Conservation (phyloP, 306 rosid species). For the Castanea mollissima region DNA sequence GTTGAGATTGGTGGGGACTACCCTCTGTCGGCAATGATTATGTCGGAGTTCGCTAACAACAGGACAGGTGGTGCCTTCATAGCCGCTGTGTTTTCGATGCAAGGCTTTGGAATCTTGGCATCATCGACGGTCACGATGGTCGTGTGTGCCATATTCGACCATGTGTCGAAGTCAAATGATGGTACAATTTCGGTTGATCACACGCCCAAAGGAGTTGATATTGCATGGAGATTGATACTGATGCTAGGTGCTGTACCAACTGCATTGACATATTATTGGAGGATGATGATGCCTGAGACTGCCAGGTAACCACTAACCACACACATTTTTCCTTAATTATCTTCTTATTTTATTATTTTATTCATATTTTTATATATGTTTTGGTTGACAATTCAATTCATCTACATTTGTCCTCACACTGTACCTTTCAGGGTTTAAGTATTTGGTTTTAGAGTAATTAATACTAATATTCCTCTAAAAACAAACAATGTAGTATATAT, state of each 20-base stretch:
- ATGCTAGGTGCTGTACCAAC: constrained; percentile 74
- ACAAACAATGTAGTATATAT: no score
- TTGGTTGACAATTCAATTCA: not conserved
- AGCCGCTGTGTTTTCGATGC: constrained; percentile 86
- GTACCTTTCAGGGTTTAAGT: no score
- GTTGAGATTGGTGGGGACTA: constrained; percentile 84
- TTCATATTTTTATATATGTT: not conserved
- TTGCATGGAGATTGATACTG: constrained; percentile 74
- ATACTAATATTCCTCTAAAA: no score
- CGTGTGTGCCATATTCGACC: constrained; percentile 49
- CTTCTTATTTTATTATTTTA: not conserved
- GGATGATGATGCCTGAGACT: constrained; percentile 87
- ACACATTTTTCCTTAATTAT: not conserved
- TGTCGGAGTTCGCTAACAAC: constrained; percentile 88
- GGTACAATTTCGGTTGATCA: not conserved
- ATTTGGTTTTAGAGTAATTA: no score
- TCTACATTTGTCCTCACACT: no score
- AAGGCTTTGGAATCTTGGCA: constrained; percentile 75
- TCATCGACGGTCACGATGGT: constrained; percentile 50
- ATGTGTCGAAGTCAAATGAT: not conserved
- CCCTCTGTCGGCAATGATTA: constrained; percentile 74
- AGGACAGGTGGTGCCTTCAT: constrained; percentile 76
- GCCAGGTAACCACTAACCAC: constrained; percentile 50
- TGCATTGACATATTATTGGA: constrained; percentile 81
- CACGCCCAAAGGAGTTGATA: constrained; percentile 51